A percentile compares a stretch with the other conserved stretches of the same genome.
These are phyloP conservation scores for Rhododendron henanense DNA, from an alignment of 148 eudicot genomes.

Conservation along the genomic window DNA sequence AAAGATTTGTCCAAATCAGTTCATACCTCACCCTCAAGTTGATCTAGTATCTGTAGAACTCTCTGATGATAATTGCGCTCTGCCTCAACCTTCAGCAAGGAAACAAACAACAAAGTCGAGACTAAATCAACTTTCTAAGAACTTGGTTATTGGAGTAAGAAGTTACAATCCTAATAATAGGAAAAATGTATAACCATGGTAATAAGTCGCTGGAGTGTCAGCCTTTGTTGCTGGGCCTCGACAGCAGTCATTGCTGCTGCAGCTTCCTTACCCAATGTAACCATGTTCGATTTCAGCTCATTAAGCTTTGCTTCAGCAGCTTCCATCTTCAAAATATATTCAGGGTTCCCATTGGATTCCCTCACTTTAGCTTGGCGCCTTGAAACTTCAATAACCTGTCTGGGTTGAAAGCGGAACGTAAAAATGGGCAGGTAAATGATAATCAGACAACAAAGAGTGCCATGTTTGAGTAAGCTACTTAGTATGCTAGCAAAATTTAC, in stretches of 20 bases:
- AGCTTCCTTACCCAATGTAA: slow-evolving; percentile 80
- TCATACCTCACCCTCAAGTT: slow-evolving; percentile 78
- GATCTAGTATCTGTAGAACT: slow-evolving; percentile 76
- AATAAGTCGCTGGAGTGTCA: slow-evolving; percentile 80
- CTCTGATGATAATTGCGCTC: slow-evolving; percentile 77
- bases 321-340: slow-evolving; percentile 60
- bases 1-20: neutral
- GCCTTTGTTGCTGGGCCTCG: slow-evolving; percentile 85
- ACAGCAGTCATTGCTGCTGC: slow-evolving; percentile 89
- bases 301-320: slow-evolving; percentile 74
- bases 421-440: slow-evolving; percentile 6
- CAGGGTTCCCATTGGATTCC: slow-evolving; percentile 68
- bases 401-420: slow-evolving; percentile 28
- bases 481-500: neutral
- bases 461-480: neutral
- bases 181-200: slow-evolving; percentile 52
- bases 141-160: neutral
- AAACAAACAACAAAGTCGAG: neutral
- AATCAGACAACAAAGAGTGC: neutral
- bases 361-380: slow-evolving; percentile 72
- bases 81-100: slow-evolving; percentile 68
- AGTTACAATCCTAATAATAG: neutral
- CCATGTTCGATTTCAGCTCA: slow-evolving; percentile 79
- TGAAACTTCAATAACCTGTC: slow-evolving; percentile 84
- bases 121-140: neutral